A percentile compares a stretch with the other conserved stretches of the same genome.
Conservation (phyloP, 306 rosid genomes). For the Nissolia schottii region DNA sequence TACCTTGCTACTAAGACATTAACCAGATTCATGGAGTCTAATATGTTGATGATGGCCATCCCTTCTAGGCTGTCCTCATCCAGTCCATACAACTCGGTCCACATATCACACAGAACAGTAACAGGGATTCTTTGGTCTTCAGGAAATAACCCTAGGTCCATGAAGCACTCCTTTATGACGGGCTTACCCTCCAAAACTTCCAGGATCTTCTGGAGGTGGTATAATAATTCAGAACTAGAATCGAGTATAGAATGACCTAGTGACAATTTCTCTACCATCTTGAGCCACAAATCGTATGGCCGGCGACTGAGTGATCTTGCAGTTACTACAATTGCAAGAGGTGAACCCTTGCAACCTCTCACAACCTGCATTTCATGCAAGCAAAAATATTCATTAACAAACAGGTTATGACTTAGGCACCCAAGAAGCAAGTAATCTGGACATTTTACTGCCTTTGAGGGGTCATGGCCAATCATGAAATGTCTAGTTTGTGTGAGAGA, state of each 20-base stretch:
- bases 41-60: constrained; percentile 24
- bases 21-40: constrained; percentile 43
- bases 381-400: neutral
- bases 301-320: constrained; percentile 39
- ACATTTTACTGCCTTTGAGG: neutral
- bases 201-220: constrained; percentile 37
- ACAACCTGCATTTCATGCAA: constrained; percentile 44
- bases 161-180: constrained; percentile 53
- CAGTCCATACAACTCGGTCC: constrained; percentile 41
- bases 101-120: constrained; percentile 49
- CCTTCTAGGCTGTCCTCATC: constrained; percentile 34
- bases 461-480: neutral
- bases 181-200: constrained; percentile 37
- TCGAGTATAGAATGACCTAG: constrained; percentile 40
- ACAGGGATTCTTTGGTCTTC: constrained; percentile 55
- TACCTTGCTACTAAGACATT: constrained; percentile 49
- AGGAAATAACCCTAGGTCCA: constrained; percentile 67
- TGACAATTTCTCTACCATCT: constrained; percentile 24
- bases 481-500: neutral
- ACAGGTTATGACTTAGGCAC: neutral
- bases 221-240: constrained; percentile 33
- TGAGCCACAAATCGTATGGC: constrained; percentile 36
- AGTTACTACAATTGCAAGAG: constrained; percentile 46
- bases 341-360: constrained; percentile 46
- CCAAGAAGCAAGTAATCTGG: neutral